Conservation (phyloP, 495 filamentous ascomycete genomes). For the Neurospora sp. region DNA sequence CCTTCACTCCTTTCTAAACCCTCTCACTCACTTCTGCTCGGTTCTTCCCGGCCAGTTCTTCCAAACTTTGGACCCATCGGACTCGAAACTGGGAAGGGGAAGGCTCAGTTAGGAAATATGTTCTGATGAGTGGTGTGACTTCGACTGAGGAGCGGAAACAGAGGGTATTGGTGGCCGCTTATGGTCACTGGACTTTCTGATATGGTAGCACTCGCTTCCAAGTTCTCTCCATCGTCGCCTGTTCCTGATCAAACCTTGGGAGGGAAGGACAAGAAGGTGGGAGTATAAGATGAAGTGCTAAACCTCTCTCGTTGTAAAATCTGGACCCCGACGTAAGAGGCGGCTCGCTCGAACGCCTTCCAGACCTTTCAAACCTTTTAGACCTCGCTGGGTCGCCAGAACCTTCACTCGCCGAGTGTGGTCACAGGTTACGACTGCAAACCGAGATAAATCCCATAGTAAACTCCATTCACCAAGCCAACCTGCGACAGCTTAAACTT, state of each 20-base stretch:
- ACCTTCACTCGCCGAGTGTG: slow-evolving; percentile 11
- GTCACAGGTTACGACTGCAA: slow-evolving; percentile 21
- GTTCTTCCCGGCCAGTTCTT: background rate
- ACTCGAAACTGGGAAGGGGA: background rate
- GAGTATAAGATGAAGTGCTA: background rate
- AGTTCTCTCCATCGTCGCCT: background rate
- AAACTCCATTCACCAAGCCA: slow-evolving; percentile 17
- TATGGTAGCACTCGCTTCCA: background rate
- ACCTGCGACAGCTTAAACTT: slow-evolving; percentile 6
- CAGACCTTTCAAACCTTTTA: background rate
- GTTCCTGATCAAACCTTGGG: background rate
- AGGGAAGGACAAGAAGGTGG: background rate
- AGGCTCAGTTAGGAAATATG: background rate
- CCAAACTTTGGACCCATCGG: background rate
- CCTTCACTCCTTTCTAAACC: background rate
- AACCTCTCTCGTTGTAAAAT: background rate
- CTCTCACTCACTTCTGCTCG: too few relatives aligned
- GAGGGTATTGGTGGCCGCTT: background rate
- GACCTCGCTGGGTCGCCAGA: slow-evolving; percentile 6
- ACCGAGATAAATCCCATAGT: slow-evolving; percentile 22
- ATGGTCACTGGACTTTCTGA: background rate
- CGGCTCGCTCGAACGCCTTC: background rate
- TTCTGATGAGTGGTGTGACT: background rate
- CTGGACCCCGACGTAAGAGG: background rate
- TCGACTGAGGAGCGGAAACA: background rate